Evolutionary conservation across 495 filamentous ascomycete genomes (phyloP).

Genomic region (Aspergillus baeticus): DNA sequence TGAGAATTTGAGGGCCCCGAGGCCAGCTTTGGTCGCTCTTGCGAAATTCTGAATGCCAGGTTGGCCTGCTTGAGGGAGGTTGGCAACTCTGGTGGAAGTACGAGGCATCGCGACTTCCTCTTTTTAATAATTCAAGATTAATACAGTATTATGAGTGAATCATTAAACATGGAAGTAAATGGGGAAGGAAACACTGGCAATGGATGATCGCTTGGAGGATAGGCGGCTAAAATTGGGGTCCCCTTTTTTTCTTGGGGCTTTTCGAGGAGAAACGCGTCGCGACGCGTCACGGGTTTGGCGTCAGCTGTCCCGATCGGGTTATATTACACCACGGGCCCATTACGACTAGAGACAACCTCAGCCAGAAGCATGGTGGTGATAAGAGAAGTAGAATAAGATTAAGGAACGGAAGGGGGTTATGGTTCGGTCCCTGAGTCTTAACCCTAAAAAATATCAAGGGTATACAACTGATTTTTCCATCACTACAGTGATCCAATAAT

Average conservation of each 20-base stretch:
- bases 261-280: slow-evolving; percentile 10
- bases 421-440: not conserved
- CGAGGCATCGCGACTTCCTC: slow-evolving; percentile 40
- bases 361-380: too few species aligned
- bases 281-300: slow-evolving; percentile 8
- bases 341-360: too few species aligned
- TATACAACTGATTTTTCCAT: slow-evolving; percentile 13
- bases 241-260: slow-evolving; percentile 4
- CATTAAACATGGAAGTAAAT: slow-evolving; percentile 12
- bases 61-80: slow-evolving; percentile 32
- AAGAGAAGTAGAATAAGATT: not conserved
- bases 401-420: not conserved
- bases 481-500: slow-evolving; percentile 35
- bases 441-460: not conserved
- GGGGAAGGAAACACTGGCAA: not conserved
- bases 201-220: slow-evolving; percentile 2
- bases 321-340: not conserved
- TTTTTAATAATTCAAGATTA: slow-evolving; percentile 12
- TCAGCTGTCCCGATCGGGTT: slow-evolving; percentile 10
- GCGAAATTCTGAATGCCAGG: slow-evolving; percentile 40
- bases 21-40: slow-evolving; percentile 44
- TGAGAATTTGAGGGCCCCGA: slow-evolving; percentile 19
- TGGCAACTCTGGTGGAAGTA: slow-evolving; percentile 26
- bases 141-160: slow-evolving; percentile 24
- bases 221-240: not conserved